Evolutionary conservation across 108 stramenopile species (phyloP).

Genomic region (Fistulifera pelliculosa): DNA sequence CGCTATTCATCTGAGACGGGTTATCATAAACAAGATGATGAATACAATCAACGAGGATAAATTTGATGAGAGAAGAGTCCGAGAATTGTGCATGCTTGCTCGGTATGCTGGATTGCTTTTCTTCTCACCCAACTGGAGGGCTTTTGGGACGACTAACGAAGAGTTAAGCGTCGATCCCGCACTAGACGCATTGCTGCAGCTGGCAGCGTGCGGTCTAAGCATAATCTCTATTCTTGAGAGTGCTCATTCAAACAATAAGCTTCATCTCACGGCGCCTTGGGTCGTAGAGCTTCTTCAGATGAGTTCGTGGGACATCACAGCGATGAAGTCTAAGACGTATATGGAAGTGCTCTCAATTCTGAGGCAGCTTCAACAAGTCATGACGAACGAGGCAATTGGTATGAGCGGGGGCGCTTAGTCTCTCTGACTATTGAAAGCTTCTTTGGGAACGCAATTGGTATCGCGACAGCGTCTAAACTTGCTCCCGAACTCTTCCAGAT

Average conservation of each 20-base stretch:
- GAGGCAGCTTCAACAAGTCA: constrained; percentile 14
- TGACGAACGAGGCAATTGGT: neutral
- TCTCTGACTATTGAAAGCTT: constrained; percentile 4
- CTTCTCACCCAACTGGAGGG: constrained; percentile 65
- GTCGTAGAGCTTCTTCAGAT: constrained; percentile 58
- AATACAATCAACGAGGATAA: constrained; percentile 1
- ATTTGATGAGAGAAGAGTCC: constrained; percentile 26
- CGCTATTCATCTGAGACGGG: constrained; percentile 34
- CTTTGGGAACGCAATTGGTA: constrained; percentile 31
- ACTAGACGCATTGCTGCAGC: constrained; percentile 12
- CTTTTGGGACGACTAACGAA: constrained; percentile 7
- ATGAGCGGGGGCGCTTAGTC: neutral
- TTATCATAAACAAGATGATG: constrained; percentile 15
- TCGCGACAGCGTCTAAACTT: constrained; percentile 38
- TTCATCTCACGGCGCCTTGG: constrained; percentile 46
- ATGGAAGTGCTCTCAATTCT: constrained; percentile 34
- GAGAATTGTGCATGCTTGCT: constrained; percentile 47
- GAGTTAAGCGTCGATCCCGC: constrained; percentile 4
- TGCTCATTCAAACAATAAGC: constrained; percentile 26
- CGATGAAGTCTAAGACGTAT: constrained; percentile 32
- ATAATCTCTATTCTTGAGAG: constrained; percentile 28
- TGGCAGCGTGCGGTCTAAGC: constrained; percentile 24
- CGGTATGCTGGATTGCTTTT: constrained; percentile 69
- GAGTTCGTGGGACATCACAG: constrained; percentile 58
- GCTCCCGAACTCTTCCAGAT: constrained; percentile 22